These are phyloP conservation scores for Boletus speciosus DNA, from an alignment of 768 basidiomycete genomes.

Conservation along the genomic window DNA sequence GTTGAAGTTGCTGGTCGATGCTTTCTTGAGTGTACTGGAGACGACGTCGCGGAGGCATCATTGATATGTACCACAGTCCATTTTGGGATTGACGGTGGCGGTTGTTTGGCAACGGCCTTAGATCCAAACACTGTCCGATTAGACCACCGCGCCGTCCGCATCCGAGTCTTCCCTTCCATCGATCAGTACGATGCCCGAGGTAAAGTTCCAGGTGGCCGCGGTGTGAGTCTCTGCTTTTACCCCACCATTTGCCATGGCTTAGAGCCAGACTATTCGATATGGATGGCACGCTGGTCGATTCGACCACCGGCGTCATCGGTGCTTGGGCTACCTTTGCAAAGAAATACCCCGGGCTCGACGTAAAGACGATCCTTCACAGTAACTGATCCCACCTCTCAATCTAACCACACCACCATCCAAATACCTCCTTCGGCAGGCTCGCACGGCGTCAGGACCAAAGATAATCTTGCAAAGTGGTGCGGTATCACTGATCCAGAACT, in stretches of 20 bases:
- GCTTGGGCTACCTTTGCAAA: conserved; percentile 79
- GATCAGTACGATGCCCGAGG: conserved; percentile 29
- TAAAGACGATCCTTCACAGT: conserved; percentile 62
- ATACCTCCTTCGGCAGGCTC: conserved; percentile 42
- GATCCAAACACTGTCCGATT: conserved; percentile 32
- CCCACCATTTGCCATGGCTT: not conserved
- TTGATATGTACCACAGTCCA: conserved; percentile 9
- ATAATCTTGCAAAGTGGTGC: conserved; percentile 74
- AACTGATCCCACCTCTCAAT: conserved; percentile 23
- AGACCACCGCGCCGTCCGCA: not conserved
- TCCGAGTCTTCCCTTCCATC: not conserved
- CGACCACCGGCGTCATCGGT: conserved; percentile 75
- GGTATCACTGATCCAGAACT: conserved; percentile 62
- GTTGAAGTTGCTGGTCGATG: conserved; percentile 87
- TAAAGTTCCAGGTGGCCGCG: conserved; percentile 38
- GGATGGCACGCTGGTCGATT: conserved; percentile 82
- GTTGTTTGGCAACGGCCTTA: conserved; percentile 40
- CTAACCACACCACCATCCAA: not conserved
- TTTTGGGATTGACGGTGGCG: conserved; percentile 10
- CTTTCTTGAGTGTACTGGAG: conserved; percentile 75
- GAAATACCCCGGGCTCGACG: conserved; percentile 64
- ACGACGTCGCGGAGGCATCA: conserved; percentile 73
- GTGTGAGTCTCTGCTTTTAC: conserved; percentile 30
- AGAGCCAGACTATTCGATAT: conserved; percentile 66
- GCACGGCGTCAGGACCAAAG: conserved; percentile 82